phyloP scores from a whole-genome alignment of 129 eudicot genomes.

The Sambucus nigra region DNA sequence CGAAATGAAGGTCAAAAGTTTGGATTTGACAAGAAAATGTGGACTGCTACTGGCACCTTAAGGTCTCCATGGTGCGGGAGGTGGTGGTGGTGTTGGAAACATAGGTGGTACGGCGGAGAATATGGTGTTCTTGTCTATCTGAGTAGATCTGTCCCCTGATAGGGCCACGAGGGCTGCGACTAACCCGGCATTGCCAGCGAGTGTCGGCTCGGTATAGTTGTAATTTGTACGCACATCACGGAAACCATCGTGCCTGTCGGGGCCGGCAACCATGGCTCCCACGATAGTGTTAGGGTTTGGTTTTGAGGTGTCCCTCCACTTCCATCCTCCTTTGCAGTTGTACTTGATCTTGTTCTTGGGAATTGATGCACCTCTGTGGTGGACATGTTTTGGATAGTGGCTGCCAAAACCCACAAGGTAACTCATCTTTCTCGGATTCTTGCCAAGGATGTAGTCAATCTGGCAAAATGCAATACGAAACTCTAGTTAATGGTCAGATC shows the following conservation, averaged over 20 bases:
- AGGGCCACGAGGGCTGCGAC: slow-evolving; percentile 41
- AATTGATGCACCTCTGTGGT: slow-evolving; percentile 37
- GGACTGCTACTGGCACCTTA: neutral
- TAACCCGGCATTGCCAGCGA: slow-evolving; percentile 49
- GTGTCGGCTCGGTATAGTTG: slow-evolving; percentile 47
- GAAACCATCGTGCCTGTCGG: slow-evolving; percentile 42
- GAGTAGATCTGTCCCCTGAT: slow-evolving; percentile 24
- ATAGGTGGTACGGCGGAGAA: slow-evolving; percentile 48
- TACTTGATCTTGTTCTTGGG: slow-evolving; percentile 34
- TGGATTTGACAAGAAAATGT: neutral
- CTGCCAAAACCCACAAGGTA: slow-evolving; percentile 33
- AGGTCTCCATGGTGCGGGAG: slow-evolving; percentile 48
- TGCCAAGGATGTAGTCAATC: slow-evolving; percentile 34
- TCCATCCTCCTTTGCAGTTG: slow-evolving; percentile 44
- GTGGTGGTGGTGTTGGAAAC: slow-evolving; percentile 49
- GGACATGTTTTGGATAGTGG: slow-evolving; percentile 32
- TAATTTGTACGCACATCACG: slow-evolving; percentile 35
- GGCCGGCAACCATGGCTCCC: slow-evolving; percentile 57
- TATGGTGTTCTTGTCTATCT: slow-evolving; percentile 41
- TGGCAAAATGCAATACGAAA: slow-evolving; percentile 7
- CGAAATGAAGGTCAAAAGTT: too few species aligned
- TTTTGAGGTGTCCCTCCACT: slow-evolving; percentile 38
- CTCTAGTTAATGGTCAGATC: neutral
- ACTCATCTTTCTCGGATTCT: slow-evolving; percentile 36
- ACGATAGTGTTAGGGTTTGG: slow-evolving; percentile 36